A percentile compares a stretch with the other conserved stretches of the same genome.
Conservation (phyloP, 305 asterid genomes). For the Petunia hybrid region DNA sequence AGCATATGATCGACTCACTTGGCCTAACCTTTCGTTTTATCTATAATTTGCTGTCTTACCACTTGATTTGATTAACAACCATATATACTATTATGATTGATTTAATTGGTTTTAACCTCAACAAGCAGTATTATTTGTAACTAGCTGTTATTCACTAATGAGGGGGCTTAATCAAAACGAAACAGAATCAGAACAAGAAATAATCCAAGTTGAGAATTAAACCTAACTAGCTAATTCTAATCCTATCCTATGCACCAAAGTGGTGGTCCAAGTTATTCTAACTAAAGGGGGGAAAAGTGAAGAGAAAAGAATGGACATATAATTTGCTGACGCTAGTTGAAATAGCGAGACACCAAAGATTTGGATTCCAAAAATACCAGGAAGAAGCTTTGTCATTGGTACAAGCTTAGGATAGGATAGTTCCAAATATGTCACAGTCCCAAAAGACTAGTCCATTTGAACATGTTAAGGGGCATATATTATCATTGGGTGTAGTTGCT, state of each 20-base stretch:
- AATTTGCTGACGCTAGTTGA: background rate
- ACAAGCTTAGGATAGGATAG: background rate
- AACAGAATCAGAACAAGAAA: background rate
- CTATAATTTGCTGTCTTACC: background rate
- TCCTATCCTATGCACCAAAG: background rate
- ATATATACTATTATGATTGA: background rate
- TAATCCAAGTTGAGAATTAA: background rate
- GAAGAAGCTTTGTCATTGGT: background rate
- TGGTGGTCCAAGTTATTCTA: no score
- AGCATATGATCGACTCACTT: constrained; percentile 6
- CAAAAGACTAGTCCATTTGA: no score
- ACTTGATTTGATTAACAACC: background rate
- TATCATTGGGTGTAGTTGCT: no score
- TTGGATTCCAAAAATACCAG: no score
- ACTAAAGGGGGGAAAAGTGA: no score
- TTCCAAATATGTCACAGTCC: no score
- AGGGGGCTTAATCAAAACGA: background rate
- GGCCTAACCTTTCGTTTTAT: background rate
- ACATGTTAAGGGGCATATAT: background rate
- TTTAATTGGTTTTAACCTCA: background rate
- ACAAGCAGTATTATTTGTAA: background rate
- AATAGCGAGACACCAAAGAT: no score
- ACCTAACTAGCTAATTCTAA: background rate
- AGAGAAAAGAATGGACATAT: background rate
- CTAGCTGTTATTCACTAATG: background rate